Conservation (phyloP, 768 basidiomycete species). For the Leccinum disarticulatum region DNA sequence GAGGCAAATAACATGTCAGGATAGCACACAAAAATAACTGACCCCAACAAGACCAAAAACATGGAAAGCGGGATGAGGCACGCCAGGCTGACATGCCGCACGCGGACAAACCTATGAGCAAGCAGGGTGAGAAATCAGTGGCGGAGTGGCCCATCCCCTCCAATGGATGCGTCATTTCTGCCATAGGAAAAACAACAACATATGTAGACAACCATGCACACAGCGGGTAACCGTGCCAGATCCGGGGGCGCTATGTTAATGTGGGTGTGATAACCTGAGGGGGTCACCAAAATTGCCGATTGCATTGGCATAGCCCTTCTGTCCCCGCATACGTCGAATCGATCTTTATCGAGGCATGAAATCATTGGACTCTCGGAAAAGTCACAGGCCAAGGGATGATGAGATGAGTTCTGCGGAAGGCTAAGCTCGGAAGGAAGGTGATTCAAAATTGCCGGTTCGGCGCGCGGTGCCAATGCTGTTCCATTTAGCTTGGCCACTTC, state of each 20-base stretch:
- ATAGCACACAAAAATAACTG: not conserved
- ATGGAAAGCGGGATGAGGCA: not conserved
- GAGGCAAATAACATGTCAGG: not conserved
- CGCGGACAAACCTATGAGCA: not conserved
- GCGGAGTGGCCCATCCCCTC: conserved; percentile 6
- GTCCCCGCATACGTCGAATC: conserved; percentile 3
- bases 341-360: not conserved
- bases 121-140: conserved; percentile 22
- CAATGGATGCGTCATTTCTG: conserved; percentile 29
- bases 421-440: not conserved
- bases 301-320: conserved; percentile 1
- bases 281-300: conserved; percentile 2
- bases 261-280: not conserved
- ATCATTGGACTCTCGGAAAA: not conserved
- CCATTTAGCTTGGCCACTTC: not conserved
- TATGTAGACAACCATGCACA: not conserved
- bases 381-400: not conserved
- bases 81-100: not conserved
- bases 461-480: not conserved
- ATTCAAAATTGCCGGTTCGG: not conserved
- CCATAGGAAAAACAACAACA: conserved; percentile 24
- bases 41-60: not conserved
- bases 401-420: not conserved
- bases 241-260: not conserved
- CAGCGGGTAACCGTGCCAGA: not conserved